Evolutionary conservation across 495 filamentous ascomycete genomes (phyloP), one percentile per base, ranked within the genome.

Genomic region (Podospora didyma): DNA sequence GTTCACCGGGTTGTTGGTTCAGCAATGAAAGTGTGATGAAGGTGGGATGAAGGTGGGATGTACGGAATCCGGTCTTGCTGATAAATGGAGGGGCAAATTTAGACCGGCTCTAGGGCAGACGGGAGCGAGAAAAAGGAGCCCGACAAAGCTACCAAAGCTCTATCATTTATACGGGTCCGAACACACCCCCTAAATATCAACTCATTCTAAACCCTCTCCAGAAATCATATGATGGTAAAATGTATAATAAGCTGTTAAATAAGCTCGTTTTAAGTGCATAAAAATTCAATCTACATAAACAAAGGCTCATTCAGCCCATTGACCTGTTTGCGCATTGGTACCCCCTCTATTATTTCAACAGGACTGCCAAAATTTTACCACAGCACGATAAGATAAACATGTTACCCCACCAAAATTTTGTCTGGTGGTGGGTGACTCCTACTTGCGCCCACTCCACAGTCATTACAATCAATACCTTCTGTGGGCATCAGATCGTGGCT

Each of bases 41-140:
- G 26, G 26, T 31, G 19, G 26, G n/a, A n/a, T n/a, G n/a, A n/a
- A n/a, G n/a, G n/a, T 19, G 19, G 26, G 24, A 26, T 31, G 47
- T 31, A 28, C 24, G 7, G 26, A 21, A 39, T 51, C 26, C 26
- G 26, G 44, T 16, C 19, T 42, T 63, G 68, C 68, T 72, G 69
- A 72, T 63, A 62, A 69, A 70, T 76, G 67, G 73, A 77, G 74
- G 73, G 73, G 74, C 74, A 69, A 77, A 69, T 67, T 67, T 69
- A 60, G 19, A 14, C 45, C 21, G 28, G 17, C 14, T 59, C 31
- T 53, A 58, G 56, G 52, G 39, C 37, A 60, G 47, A 42, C 16
- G 39, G 5, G n/a, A 17, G 12, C n/a, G 39, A 17, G 12, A 16
- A 14, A 17, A 42, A 9, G 16, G 1, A 42, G 4, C 9, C 26